These are phyloP conservation scores for Trichocladium uniseriatum DNA, from an alignment of 495 filamentous ascomycete genomes.

Conservation along the genomic window DNA sequence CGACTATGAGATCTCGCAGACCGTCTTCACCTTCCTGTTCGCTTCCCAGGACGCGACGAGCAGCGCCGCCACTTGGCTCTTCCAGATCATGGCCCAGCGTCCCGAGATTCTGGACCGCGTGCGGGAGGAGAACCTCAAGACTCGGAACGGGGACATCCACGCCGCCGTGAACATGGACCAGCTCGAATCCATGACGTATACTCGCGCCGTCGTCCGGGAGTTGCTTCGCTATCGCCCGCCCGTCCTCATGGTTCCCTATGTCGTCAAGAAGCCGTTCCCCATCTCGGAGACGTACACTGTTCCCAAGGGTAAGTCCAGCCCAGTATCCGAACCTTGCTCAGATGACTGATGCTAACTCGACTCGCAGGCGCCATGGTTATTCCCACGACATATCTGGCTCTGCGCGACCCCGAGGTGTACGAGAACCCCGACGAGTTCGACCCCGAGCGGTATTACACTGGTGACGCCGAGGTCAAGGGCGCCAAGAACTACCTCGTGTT, in stretches of 20 bases:
- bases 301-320: slow-evolving; percentile 53
- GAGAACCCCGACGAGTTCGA: slow-evolving; percentile 79
- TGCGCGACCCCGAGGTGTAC: slow-evolving; percentile 91
- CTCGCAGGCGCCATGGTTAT: slow-evolving; percentile 66
- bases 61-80: slow-evolving; percentile 86
- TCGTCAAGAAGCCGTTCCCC: slow-evolving; percentile 92
- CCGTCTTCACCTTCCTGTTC: slow-evolving; percentile 95
- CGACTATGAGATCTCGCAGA: slow-evolving; percentile 90
- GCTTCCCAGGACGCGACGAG: slow-evolving; percentile 95
- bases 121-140: slow-evolving; percentile 78
- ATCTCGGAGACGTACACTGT: slow-evolving; percentile 81
- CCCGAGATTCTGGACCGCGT: slow-evolving; percentile 85
- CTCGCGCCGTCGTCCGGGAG: slow-evolving; percentile 88
- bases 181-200: slow-evolving; percentile 82
- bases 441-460: slow-evolving; percentile 87
- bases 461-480: slow-evolving; percentile 76
- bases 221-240: slow-evolving; percentile 91
- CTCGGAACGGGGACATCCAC: slow-evolving; percentile 67
- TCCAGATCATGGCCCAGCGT: slow-evolving; percentile 89
- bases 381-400: slow-evolving; percentile 78
- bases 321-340: neutral
- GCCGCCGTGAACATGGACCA: slow-evolving; percentile 68
- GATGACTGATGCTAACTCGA: neutral
- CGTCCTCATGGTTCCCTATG: slow-evolving; percentile 95
- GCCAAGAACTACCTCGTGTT: slow-evolving; percentile 97